phyloP scores from a whole-genome alignment of 1,284 basidiomycete genomes.

The Trichosporon sp. region DNA sequence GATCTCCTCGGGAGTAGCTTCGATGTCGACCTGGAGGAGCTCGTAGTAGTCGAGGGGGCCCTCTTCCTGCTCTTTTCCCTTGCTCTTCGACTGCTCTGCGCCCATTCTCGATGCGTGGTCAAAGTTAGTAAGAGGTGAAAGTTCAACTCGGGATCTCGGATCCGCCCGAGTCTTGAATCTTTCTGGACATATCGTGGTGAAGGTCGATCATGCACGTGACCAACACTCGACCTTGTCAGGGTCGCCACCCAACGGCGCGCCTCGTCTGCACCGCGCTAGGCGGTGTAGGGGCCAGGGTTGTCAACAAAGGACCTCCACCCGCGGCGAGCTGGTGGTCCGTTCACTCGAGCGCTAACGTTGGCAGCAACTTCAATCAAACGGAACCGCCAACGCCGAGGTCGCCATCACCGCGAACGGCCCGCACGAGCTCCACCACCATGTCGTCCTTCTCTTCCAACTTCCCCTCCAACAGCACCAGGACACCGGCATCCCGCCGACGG shows the following conservation, averaged over 20 bases:
- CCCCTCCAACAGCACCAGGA: conserved; percentile 12
- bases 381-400: neutral
- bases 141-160: neutral
- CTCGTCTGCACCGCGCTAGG: neutral
- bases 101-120: conserved; percentile 40
- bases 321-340: conserved; percentile 1
- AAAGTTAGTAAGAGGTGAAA: conserved; percentile 1
- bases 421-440: neutral
- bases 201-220: conserved; percentile 7
- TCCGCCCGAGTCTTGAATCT: conserved; percentile 10
- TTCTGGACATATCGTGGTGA: conserved; percentile 8
- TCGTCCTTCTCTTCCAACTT: conserved; percentile 7
- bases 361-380: neutral
- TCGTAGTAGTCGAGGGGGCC: conserved; percentile 70
- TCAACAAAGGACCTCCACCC: conserved; percentile 3
- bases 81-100: conserved; percentile 47
- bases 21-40: conserved; percentile 74
- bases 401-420: neutral
- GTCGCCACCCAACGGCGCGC: neutral
- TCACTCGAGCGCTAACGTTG: neutral
- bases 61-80: conserved; percentile 30
- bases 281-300: neutral
- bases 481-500: conserved; percentile 11
- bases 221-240: neutral
- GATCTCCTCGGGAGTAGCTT: conserved; percentile 82